Base-by-base conservation (phyloP, 768 basidiomycete genomes). In the Suillus placidus region DNA sequence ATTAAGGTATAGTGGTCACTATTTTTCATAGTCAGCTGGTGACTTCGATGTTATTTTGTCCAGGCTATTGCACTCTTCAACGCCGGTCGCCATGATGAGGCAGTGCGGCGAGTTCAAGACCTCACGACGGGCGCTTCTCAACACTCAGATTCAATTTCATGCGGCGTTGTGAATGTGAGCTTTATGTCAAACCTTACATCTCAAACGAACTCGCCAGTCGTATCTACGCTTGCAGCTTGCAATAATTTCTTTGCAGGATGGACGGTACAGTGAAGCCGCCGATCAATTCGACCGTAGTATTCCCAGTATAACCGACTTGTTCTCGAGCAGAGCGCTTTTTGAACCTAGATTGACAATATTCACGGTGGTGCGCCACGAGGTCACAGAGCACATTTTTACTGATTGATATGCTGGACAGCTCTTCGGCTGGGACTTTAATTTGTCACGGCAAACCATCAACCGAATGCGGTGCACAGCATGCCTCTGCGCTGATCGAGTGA, bases 31-130 rank as follows among this genome's bases (percentile, higher is more conserved):
- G 54, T 34, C 54, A 34, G 32, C 13, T 12, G 3, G 30, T 32
- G 32, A 52, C 18, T 12, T 18, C 14, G 5, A 32, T 32, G 4
- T 54, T 3, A 34, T n/a, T 34, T 55, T 34, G 18, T 55, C 20
- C 54, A 55, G 54, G 32, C 54, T 55, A 10, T 55, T 34, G 54
- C 54, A 32, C 54, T 55, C n/a, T 55, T 55, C 32, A 12, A 34
- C 20, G 32, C 32, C 20, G 30, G 54, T 34, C 32, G 54, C 20
- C 32, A 55, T 3, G 20, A 34, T 55, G 54, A 34, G 10, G 32
- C 54, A 55, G 30, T 55, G 32, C 54, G 54, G 54, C 54, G 54
- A 34, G 32, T 55, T 55, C 6, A 55, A 55, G 54, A 55, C 18
- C 54, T 55, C 5, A 34, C 49, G 13, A 51, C 32, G 20, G 3